Evolutionary conservation across 768 basidiomycete species (phyloP), one percentile per base, ranked within the genome.

Genomic region (Punctularia strigosozonata): DNA sequence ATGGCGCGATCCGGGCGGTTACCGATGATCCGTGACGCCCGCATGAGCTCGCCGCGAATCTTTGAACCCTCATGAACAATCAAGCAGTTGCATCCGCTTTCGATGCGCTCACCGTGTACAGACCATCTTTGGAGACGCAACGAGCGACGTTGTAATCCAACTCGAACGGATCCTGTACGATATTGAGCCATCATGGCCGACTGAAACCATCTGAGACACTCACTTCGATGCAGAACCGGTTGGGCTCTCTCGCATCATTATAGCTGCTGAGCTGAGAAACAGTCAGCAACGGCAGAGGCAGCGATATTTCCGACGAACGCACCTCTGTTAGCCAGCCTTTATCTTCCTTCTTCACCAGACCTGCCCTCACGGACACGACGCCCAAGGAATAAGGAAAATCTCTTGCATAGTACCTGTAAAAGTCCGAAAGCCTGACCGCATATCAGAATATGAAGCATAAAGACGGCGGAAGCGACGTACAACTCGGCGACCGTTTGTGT

Each of bases 1-100:
- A 84, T 75, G 6, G 85, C 87, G 36, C 86, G 78, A 39, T 84
- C 83, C 2, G 86, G 88, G 22, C 82, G 80, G 45, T 69, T 64
- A 8, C 78, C 69, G 24, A 99, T 66, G 41, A 98, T 86, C 40
- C 90, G 72, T 18, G 82, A 79, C 4, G 92, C 94, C 25, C 94
- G 81, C 88, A 94, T 94, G 57, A 99, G 94, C 63, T 98, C 94
- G 6, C 94, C 92, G 12, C 94, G 91, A 52, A 99, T 91, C 92
- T 97, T 48, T 6, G 32, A 22, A 31, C 28, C 6, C 14, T 10
- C 12, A 21, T 31, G 22, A 23, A 24, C 18, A 25, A 40, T 28
- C 6, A 18, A 4, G 8, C 26, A 18, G 22, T 31, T 41, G 37
- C 25, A 23, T 51, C 25, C 46, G 47, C 37, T 18, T 42, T n/a